Evolutionary conservation across 495 filamentous ascomycete genomes (phyloP).

Genomic region (Mytilinidion resinicola): DNA sequence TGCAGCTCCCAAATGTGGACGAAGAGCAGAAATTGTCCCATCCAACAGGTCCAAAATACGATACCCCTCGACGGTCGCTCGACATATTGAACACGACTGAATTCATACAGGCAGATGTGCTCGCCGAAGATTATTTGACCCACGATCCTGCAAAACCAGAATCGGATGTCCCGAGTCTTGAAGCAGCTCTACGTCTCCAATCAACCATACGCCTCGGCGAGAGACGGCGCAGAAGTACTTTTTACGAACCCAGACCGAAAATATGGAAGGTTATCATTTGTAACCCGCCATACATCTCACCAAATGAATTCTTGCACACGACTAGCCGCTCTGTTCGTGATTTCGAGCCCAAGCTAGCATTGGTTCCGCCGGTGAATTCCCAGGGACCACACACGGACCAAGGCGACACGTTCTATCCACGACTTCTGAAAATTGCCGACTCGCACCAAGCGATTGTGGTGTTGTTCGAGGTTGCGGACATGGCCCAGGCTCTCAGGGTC

Average conservation of each 20-base stretch:
- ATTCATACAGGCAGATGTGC: no score
- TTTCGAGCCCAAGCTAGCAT: constrained; percentile 70
- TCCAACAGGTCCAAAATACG: no score
- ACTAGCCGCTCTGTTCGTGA: constrained; percentile 64
- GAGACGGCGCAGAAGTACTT: no score
- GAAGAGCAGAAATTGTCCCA: no score
- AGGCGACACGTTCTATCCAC: constrained; percentile 57
- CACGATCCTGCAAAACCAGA: no score
- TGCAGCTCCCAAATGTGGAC: not conserved
- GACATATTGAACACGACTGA: no score
- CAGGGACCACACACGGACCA: constrained; percentile 17
- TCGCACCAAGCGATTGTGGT: constrained; percentile 38
- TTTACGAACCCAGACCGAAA: not conserved
- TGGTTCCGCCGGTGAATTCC: constrained; percentile 51
- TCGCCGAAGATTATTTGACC: no score
- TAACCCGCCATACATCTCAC: constrained; percentile 90
- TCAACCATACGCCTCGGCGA: no score
- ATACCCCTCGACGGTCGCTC: no score
- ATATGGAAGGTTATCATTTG: constrained; percentile 67
- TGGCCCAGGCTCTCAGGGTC: constrained; percentile 36
- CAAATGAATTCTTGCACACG: constrained; percentile 44
- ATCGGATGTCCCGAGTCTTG: no score
- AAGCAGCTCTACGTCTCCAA: no score
- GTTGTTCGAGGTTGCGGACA: constrained; percentile 55
- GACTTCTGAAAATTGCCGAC: constrained; percentile 41